phyloP scores from a whole-genome alignment of 805 yeast species.

The Ogataea nitratoaversa region DNA sequence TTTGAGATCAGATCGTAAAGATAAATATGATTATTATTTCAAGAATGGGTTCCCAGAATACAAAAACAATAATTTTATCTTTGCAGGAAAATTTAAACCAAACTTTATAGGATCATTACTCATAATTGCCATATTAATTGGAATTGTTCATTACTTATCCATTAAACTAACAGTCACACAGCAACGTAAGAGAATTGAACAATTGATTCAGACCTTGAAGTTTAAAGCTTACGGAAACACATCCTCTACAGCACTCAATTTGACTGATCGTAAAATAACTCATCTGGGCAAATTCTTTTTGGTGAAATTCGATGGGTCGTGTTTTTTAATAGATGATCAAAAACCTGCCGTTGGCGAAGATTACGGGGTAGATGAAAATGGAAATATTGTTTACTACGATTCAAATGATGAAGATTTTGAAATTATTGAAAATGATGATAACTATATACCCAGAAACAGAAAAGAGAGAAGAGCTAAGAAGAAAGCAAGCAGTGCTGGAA shows the following conservation, averaged over 20 bases:
- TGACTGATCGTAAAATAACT: constrained; percentile 39
- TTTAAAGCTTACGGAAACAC: constrained; percentile 50
- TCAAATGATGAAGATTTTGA: constrained; percentile 3
- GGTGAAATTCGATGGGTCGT: constrained; percentile 54
- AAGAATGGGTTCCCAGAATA: constrained; percentile 82
- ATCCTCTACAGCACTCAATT: constrained; percentile 29
- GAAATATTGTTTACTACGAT: constrained; percentile 13
- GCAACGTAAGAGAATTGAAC: constrained; percentile 51
- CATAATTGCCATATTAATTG: constrained; percentile 47
- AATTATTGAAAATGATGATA: background rate
- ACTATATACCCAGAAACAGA: constrained; percentile 11
- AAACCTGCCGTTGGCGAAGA: constrained; percentile 25
- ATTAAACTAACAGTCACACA: constrained; percentile 51
- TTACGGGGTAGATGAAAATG: constrained; percentile 19
- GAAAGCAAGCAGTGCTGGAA: background rate
- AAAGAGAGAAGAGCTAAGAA: constrained; percentile 14
- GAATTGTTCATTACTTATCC: constrained; percentile 55
- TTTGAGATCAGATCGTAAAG: constrained; percentile 56
- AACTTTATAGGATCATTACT: constrained; percentile 48
- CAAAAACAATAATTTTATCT: constrained; percentile 60
- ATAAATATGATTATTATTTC: constrained; percentile 80
- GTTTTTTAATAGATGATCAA: constrained; percentile 50
- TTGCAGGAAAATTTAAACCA: constrained; percentile 62
- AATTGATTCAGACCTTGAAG: constrained; percentile 46
- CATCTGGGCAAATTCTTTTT: constrained; percentile 48